phyloP scores from a whole-genome alignment of 805 yeast genomes.

The Candida wancherniae region DNA sequence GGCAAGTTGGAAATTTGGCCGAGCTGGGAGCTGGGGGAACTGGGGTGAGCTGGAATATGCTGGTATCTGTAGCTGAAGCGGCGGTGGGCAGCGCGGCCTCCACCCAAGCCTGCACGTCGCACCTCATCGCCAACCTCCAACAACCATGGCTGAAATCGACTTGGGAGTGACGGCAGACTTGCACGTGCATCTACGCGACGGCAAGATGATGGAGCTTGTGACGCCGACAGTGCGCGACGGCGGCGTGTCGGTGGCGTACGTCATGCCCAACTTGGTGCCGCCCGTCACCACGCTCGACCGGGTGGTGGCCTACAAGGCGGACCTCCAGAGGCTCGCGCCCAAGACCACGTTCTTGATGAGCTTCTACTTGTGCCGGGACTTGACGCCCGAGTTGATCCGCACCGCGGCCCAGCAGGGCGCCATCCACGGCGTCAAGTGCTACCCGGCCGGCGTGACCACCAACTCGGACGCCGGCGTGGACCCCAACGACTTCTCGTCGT shows the following conservation, averaged over 20 bases:
- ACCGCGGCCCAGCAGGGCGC: conserved; percentile 67
- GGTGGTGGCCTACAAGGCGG: conserved; percentile 64
- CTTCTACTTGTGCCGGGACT: conserved; percentile 68
- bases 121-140: no score
- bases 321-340: conserved; percentile 65
- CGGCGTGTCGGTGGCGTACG: conserved; percentile 84
- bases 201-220: conserved; percentile 84
- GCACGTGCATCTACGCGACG: conserved; percentile 96
- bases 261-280: conserved; percentile 95
- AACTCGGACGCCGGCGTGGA: conserved; percentile 90
- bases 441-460: conserved; percentile 99
- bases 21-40: no score
- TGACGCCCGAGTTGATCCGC: conserved; percentile 82
- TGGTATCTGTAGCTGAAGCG: no score
- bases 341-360: conserved; percentile 88
- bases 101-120: no score
- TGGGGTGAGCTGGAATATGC: no score
- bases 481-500: conserved; percentile 82
- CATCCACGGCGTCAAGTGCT: conserved; percentile 88
- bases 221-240: conserved; percentile 89
- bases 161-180: conserved; percentile 80
- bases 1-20: no score
- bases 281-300: conserved; percentile 77
- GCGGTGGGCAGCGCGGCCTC: no score
- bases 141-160: conserved; percentile 33